Conservation (phyloP, 176 grass and related monocot species). For the Coix lacrymajobi region DNA sequence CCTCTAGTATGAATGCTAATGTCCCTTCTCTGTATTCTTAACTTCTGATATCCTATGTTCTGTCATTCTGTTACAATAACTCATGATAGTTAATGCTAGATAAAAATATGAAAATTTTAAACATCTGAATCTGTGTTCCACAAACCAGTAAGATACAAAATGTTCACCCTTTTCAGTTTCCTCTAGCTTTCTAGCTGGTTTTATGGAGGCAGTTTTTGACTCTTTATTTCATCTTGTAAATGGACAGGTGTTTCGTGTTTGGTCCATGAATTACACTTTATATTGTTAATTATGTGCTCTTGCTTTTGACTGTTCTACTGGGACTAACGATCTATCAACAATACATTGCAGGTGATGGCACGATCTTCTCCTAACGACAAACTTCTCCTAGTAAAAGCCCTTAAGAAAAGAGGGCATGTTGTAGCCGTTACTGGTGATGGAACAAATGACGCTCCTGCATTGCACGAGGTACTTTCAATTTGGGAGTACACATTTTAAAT, state of each 20-base stretch:
- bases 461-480: constrained; percentile 59
- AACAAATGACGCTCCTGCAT: constrained; percentile 93
- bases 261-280: not conserved
- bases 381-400: constrained; percentile 76
- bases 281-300: not conserved
- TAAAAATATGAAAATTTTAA: not conserved
- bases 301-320: constrained; percentile 17
- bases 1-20: not conserved
- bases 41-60: not conserved
- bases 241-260: not conserved
- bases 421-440: constrained; percentile 98
- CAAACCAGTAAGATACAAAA: not conserved
- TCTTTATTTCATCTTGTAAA: constrained; percentile 21
- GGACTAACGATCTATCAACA: constrained; percentile 10
- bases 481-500: constrained; percentile 19
- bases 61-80: not conserved
- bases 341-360: constrained; percentile 75
- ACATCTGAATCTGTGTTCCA: constrained; percentile 3
- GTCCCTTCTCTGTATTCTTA: not conserved
- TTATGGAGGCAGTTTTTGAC: not conserved
- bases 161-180: not conserved
- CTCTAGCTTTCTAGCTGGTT: constrained; percentile 19
- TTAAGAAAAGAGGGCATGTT: constrained; percentile 73
- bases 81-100: not conserved
- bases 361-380: constrained; percentile 97